Base-by-base conservation (phyloP, 169 alveolate genomes). In the Cryptosporidium baileyi region DNA sequence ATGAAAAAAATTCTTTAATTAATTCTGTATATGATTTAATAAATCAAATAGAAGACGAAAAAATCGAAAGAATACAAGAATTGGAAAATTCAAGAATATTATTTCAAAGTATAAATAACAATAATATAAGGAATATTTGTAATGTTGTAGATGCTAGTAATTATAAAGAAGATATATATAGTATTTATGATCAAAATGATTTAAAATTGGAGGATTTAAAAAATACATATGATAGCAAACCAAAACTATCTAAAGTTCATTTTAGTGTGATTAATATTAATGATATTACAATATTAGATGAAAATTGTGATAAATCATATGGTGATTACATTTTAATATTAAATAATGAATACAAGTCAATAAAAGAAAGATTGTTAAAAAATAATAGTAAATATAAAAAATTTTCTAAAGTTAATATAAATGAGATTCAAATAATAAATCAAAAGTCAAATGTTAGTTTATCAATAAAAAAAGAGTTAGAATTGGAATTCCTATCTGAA, bases 21-120 rank as follows among this genome's bases (percentile, higher is more conserved):
- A 13, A n/a, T 3, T 74, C 85, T 15, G 85, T 74, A 36, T 74
- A 74, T 74, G 85, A 74, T 52, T 74, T 74, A 57, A 74, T 74
- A 32, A 74, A 57, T 74, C 85, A 74, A n/a, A 45, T 74, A 24
- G 85, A 74, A 15, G 54, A 54, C 36, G 85, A 74, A 38, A 74
- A 74, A 61, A 74, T 74, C n/a, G 85, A 74, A 34, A 74, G 85
- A 43, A 74, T 74, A 28, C 85, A 59, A n/a, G 85, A 74, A 13
- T 41, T 74, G 19, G 85, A 74, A 47, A 74, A 74, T 57, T 74
- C 85, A 2, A 74, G 85, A 36, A 74, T 74, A 1, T 34, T 74
- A 17, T 74, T 74, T 57, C 85, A 74, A 2, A 74, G 85, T 40
- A 74, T 74, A 15, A 74, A 74, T 57, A 54, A 74, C 40, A 24